Evolutionary conservation across 1,284 basidiomycete genomes (phyloP), one percentile per base, ranked within the genome.

Genomic region (Fomitopsis palustris): DNA sequence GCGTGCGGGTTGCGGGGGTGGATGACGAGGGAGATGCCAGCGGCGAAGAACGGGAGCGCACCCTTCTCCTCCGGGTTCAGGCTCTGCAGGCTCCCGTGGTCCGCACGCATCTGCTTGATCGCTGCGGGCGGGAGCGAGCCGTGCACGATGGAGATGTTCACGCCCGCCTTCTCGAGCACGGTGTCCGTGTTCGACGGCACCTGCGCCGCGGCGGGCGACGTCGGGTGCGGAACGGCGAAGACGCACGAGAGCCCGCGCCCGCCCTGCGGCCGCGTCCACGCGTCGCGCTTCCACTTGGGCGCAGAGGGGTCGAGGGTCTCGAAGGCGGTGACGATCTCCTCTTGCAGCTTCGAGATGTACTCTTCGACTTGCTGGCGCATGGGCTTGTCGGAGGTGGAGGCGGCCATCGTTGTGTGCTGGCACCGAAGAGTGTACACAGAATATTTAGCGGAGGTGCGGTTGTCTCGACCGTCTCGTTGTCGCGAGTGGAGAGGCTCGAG

Each of bases 91-190:
- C 86, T 86, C 35, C 82, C 81, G 72, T 98, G 96, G 74, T 98
- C 93, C 27, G 93, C 91, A 53, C 91, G 83, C 96, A 99, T 99
- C 78, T 97, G 93, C 70, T 85, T 84, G 71, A 98, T 89, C 2
- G 95, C 96, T 19, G 88, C 78, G 0, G 94, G 93, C 1, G 95
- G 93, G 1, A 99, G 85, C 35, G 78, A 82, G 38, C 96, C 96
- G 70, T 98, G 88, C 0, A 98, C 93, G 69, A 98, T 81, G 29
- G 92, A 94, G 67, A 98, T 91, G 76, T 98, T 98, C 58, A 98
- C 95, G 2, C 97, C 97, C 2, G 91, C 96, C 75, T 99, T 99
- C 73, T 99, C 96, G 66, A 99, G 88, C 19, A 93, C 81, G 0
- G 85, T 80, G 33, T 74, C 65, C 25, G 33, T 21, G 49, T 52